phyloP scores from a whole-genome alignment of 139 green algal genomes.

The Chlorella sp. region DNA sequence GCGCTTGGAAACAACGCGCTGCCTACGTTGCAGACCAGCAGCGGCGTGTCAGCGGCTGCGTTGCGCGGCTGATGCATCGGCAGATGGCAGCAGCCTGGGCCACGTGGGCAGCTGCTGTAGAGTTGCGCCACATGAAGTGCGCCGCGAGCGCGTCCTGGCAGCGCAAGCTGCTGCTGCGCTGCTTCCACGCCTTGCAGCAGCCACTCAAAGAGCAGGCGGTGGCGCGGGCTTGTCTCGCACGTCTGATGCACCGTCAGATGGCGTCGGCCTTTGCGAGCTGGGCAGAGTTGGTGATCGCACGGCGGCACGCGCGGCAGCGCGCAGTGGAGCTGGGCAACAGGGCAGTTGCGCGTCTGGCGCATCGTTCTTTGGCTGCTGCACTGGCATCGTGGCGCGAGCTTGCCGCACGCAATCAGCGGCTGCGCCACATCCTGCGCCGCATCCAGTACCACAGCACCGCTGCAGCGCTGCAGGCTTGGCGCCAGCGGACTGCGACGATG shows the following conservation, averaged over 20 bases:
- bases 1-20: too few relatives aligned
- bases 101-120: too few relatives aligned
- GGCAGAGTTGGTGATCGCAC: constrained; percentile 11
- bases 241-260: constrained; percentile 23
- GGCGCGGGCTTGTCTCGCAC: not conserved
- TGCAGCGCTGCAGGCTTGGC: constrained; percentile 24
- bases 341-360: constrained; percentile 13
- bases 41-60: too few relatives aligned
- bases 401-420: not conserved
- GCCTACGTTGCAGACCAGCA: too few relatives aligned
- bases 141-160: not conserved
- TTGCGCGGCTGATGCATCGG: too few relatives aligned
- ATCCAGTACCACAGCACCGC: constrained; percentile 9
- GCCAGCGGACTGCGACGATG: not conserved
- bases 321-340: constrained; percentile 1
- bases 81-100: too few relatives aligned
- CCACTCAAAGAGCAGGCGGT: not conserved
- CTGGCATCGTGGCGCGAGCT: not conserved
- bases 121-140: too few relatives aligned
- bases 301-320: not conserved
- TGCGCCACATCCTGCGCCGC: constrained; percentile 11
- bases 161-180: not conserved
- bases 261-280: constrained; percentile 19
- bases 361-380: constrained; percentile 7
- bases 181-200: not conserved